These are phyloP conservation scores for Astragalus membranaceus DNA, from an alignment of 306 rosid species.

Conservation along the genomic window DNA sequence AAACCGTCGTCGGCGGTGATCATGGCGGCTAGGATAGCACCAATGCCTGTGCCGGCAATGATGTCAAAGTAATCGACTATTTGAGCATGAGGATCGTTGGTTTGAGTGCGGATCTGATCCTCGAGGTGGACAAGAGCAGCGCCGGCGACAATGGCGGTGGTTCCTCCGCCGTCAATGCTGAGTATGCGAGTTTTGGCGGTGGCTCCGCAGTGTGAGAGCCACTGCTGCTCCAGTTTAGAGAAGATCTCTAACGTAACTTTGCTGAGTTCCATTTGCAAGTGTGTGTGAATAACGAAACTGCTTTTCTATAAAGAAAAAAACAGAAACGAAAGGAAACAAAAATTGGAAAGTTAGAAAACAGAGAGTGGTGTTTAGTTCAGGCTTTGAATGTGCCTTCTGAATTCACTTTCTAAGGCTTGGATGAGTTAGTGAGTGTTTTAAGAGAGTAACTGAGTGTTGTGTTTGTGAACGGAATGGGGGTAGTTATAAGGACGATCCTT, in stretches of 20 bases:
- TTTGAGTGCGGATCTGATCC: constrained; percentile 88
- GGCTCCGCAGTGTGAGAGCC: constrained; percentile 79
- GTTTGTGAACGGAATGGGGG: constrained; percentile 22
- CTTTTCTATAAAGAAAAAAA: not conserved
- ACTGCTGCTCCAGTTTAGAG: constrained; percentile 82
- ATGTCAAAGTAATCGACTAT: constrained; percentile 84
- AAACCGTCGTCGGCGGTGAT: constrained; percentile 61
- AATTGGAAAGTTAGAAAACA: not conserved
- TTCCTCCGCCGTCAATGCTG: constrained; percentile 92
- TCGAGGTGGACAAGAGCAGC: constrained; percentile 70
- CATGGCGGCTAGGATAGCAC: constrained; percentile 76
- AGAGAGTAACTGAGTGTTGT: constrained; percentile 5
- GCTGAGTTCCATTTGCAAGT: constrained; percentile 62
- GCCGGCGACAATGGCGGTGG: constrained; percentile 65
- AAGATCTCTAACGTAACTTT: constrained; percentile 84
- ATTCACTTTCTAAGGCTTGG: not conserved
- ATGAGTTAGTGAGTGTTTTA: constrained; percentile 9
- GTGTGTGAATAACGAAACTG: not conserved
- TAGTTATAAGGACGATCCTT: constrained; percentile 32
- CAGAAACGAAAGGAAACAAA: too few relatives aligned
- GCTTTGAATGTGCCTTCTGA: not conserved
- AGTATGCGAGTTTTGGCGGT: constrained; percentile 71
- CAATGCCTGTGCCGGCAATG: constrained; percentile 75
- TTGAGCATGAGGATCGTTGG: constrained; percentile 71
- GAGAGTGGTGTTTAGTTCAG: constrained; percentile 16